These are phyloP conservation scores for Hypholoma sublateritium DNA, from an alignment of 768 basidiomycete genomes.

Conservation along the genomic window DNA sequence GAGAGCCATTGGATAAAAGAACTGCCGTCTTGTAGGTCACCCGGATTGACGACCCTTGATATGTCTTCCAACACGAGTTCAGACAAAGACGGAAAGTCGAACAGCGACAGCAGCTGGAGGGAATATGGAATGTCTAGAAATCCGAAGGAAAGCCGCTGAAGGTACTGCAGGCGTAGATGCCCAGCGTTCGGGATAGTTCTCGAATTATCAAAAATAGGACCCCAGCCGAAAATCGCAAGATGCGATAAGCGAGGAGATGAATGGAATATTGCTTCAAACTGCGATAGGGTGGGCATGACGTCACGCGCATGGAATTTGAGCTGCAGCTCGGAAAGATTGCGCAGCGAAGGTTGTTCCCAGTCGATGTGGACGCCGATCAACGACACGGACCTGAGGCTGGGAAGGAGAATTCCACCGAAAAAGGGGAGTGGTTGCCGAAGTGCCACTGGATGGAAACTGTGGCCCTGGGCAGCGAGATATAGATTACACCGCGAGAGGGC, in stretches of 20 bases:
- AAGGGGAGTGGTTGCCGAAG: conserved; percentile 41
- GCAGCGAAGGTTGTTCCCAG: conserved; percentile 43
- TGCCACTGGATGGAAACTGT: conserved; percentile 41
- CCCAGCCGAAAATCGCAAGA: conserved; percentile 55
- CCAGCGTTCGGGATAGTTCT: neutral
- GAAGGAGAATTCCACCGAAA: conserved; percentile 39
- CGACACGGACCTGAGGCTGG: conserved; percentile 38
- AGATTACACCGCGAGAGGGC: conserved; percentile 57
- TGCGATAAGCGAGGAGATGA: conserved; percentile 40
- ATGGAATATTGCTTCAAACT: conserved; percentile 44
- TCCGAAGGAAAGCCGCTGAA: conserved; percentile 40
- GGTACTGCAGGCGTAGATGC: conserved; percentile 31
- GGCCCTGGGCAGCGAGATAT: conserved; percentile 47
- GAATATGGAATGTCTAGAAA: conserved; percentile 24
- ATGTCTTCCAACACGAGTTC: conserved; percentile 48
- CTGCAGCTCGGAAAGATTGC: conserved; percentile 45
- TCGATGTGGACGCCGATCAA: conserved; percentile 60
- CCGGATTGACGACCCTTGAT: conserved; percentile 33
- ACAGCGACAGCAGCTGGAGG: conserved; percentile 21
- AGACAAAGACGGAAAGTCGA: conserved; percentile 34
- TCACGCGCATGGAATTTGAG: conserved; percentile 57
- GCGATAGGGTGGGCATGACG: conserved; percentile 50
- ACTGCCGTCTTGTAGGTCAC: conserved; percentile 33
- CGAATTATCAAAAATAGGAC: conserved; percentile 33
- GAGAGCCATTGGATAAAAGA: conserved; percentile 34